Evolutionary conservation across 1,284 basidiomycete genomes (phyloP).

Genomic region (Ceratobasidium sp.): DNA sequence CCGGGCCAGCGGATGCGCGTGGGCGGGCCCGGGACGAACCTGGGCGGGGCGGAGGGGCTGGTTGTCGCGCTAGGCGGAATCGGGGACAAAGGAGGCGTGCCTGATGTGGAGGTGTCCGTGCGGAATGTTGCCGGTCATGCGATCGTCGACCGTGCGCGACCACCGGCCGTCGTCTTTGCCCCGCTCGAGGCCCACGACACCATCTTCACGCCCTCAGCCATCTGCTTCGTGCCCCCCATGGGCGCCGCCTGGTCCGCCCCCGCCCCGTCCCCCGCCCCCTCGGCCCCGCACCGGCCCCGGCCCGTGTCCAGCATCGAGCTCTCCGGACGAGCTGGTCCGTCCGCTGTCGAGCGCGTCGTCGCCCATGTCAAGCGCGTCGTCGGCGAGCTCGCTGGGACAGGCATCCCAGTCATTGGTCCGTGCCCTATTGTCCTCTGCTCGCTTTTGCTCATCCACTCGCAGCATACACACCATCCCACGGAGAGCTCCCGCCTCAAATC

Average conservation of each 20-base stretch:
- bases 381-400: slow-evolving; percentile 22
- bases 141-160: background rate
- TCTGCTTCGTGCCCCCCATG: slow-evolving; percentile 46
- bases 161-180: slow-evolving; percentile 23
- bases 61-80: slow-evolving; percentile 31
- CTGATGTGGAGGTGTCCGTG: slow-evolving; percentile 13
- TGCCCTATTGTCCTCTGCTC: background rate
- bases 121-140: background rate
- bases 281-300: slow-evolving; percentile 43
- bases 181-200: slow-evolving; percentile 36
- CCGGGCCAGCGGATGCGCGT: slow-evolving; percentile 3
- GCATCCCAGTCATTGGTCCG: slow-evolving; percentile 35
- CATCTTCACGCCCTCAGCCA: slow-evolving; percentile 45
- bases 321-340: slow-evolving; percentile 35
- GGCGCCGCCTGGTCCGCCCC: slow-evolving; percentile 31
- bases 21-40: slow-evolving; percentile 13
- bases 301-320: slow-evolving; percentile 43
- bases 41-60: slow-evolving; percentile 37
- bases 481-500: slow-evolving; percentile 30
- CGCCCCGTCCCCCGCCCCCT: background rate
- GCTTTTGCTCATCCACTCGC: slow-evolving; percentile 9
- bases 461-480: slow-evolving; percentile 37
- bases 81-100: slow-evolving; percentile 39
- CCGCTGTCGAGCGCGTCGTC: slow-evolving; percentile 45
- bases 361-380: slow-evolving; percentile 36